phyloP scores from a whole-genome alignment of 441 rosid species.

The Gossypium davidsonii region DNA sequence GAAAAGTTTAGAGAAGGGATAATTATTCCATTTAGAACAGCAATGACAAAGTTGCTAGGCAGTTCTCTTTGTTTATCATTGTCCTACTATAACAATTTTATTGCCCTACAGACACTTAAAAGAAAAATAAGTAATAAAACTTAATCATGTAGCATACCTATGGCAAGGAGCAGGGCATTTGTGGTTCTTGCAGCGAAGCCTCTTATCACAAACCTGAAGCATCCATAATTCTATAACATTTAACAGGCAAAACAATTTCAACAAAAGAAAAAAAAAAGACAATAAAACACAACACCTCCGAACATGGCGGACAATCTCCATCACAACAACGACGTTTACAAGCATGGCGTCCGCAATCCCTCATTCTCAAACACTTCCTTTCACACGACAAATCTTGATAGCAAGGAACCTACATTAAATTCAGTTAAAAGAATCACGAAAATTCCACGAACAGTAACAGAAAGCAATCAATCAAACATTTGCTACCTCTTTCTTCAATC shows the following conservation, averaged over 20 bases:
- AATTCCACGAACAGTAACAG: background rate
- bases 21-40: background rate
- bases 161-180: conserved; percentile 92
- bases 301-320: conserved; percentile 87
- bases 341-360: conserved; percentile 89
- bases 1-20: background rate
- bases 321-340: conserved; percentile 94
- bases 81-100: background rate
- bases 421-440: conserved; percentile 37
- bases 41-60: background rate
- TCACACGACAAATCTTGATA: conserved; percentile 90
- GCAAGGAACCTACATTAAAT: conserved; percentile 84
- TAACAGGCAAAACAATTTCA: background rate
- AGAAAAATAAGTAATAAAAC: conserved; percentile 10
- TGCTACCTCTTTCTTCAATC: conserved; percentile 77
- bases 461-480: conserved; percentile 13
- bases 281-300: conserved; percentile 40
- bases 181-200: conserved; percentile 77
- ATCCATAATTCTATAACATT: conserved; percentile 12
- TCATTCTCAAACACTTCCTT: conserved; percentile 65
- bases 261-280: background rate
- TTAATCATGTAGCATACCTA: conserved; percentile 39
- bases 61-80: background rate
- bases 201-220: conserved; percentile 69
- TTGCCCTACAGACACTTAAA: conserved; percentile 4